phyloP scores from a whole-genome alignment of 1,284 basidiomycete genomes.

The Tylopilus sp. region DNA sequence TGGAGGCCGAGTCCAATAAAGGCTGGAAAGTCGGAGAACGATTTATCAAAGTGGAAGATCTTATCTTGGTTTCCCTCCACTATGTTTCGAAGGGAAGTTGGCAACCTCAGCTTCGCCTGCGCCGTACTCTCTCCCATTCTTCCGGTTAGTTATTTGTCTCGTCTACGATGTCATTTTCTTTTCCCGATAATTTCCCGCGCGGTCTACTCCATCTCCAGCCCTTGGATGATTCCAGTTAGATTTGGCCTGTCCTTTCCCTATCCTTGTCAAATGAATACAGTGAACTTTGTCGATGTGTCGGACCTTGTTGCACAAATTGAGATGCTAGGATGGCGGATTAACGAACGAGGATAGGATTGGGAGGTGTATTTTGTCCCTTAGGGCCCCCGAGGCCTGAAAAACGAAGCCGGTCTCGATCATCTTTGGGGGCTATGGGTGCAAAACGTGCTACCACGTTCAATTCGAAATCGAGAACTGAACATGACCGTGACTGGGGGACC shows the following conservation, averaged over 20 bases:
- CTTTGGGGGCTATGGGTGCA: too few species aligned
- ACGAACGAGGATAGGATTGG: too few species aligned
- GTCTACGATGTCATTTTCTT: neutral
- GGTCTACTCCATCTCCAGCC: neutral
- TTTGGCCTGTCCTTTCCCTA: neutral
- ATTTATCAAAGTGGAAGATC: conserved; percentile 69
- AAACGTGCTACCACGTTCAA: too few species aligned
- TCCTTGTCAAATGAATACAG: neutral
- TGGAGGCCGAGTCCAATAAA: conserved; percentile 70
- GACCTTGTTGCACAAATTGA: too few species aligned
- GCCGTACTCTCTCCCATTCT: conserved; percentile 8
- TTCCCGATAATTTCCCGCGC: neutral
- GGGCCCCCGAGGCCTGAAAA: too few species aligned
- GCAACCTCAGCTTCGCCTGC: conserved; percentile 78
- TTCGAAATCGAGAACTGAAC: too few species aligned
- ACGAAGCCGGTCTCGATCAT: too few species aligned
- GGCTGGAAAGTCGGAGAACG: conserved; percentile 68
- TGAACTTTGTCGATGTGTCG: neutral
- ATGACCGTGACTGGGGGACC: too few species aligned
- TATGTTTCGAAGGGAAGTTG: conserved; percentile 83
- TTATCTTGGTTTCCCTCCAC: conserved; percentile 78
- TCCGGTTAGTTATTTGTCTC: neutral
- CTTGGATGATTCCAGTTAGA: too few species aligned
- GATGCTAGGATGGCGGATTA: too few species aligned
- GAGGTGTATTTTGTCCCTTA: too few species aligned